Evolutionary conservation across 768 basidiomycete species (phyloP).

Genomic region (Boletus rufocinnamomeus): DNA sequence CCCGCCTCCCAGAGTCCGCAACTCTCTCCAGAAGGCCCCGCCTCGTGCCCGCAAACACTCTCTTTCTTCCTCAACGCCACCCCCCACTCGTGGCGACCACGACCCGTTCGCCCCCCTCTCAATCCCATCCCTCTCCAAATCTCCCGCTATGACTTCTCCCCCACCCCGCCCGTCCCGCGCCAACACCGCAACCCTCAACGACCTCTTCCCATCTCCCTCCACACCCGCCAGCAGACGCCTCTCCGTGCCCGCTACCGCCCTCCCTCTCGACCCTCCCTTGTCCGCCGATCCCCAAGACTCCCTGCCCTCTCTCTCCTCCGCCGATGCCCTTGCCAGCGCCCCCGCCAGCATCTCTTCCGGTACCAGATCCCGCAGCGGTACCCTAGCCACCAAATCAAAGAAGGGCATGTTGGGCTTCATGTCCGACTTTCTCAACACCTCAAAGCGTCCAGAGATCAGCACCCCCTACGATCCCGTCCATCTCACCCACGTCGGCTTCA

Average conservation of each 20-base stretch:
- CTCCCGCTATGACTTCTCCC: slow-evolving; percentile 42
- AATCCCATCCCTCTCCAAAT: background rate
- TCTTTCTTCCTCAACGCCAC: slow-evolving; percentile 39
- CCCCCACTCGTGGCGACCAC: slow-evolving; percentile 40
- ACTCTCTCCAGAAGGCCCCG: slow-evolving; percentile 65
- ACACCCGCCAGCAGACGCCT: slow-evolving; percentile 50
- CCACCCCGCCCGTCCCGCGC: slow-evolving; percentile 82
- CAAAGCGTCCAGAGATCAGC: slow-evolving; percentile 87
- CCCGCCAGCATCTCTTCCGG: slow-evolving; percentile 22
- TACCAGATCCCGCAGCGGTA: slow-evolving; percentile 45
- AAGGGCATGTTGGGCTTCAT: slow-evolving; percentile 68
- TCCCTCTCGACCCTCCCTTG: slow-evolving; percentile 27
- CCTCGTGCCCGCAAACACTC: slow-evolving; percentile 56
- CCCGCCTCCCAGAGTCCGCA: slow-evolving; percentile 39
- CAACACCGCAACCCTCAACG: slow-evolving; percentile 80
- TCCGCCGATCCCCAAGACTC: slow-evolving; percentile 26
- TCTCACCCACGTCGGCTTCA: slow-evolving; percentile 99
- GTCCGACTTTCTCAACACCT: slow-evolving; percentile 73
- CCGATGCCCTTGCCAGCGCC: slow-evolving; percentile 10
- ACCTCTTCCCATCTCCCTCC: slow-evolving; percentile 57
- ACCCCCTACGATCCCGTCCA: slow-evolving; percentile 99
- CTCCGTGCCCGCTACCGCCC: slow-evolving; percentile 45
- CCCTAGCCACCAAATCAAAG: slow-evolving; percentile 45
- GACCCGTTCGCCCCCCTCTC: slow-evolving; percentile 61
- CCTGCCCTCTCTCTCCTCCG: slow-evolving; percentile 23